phyloP scores from a whole-genome alignment of 768 basidiomycete species.

The Mycena venus region DNA sequence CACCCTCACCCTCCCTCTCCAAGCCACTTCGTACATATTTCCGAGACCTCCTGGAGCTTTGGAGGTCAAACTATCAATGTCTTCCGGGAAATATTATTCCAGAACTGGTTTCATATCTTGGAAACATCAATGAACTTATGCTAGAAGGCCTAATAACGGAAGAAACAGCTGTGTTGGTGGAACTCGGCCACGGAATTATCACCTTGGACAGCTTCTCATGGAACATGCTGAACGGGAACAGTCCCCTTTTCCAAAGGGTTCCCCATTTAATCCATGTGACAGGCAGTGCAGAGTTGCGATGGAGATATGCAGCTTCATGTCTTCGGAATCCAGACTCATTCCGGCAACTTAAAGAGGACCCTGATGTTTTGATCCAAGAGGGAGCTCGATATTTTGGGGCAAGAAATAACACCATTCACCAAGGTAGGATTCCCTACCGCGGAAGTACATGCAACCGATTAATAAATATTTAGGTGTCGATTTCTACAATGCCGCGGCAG shows the following conservation, averaged over 20 bases:
- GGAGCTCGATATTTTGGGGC: not conserved
- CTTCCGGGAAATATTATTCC: no score
- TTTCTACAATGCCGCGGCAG: not conserved
- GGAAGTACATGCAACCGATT: not conserved
- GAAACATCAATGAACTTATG: no score
- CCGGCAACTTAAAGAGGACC: not conserved
- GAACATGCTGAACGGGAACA: not conserved
- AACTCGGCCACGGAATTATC: no score
- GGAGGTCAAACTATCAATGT: no score
- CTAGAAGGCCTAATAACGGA: no score
- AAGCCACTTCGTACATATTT: not conserved
- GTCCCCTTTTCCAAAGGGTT: not conserved
- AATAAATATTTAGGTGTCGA: not conserved
- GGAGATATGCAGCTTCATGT: not conserved
- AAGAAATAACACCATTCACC: no score
- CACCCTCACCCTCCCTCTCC: not conserved
- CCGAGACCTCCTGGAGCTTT: not conserved
- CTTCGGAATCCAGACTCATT: not conserved
- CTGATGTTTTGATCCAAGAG: not conserved
- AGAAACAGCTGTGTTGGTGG: no score
- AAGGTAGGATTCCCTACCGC: no score
- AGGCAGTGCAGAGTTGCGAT: not conserved
- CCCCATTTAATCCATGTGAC: not conserved
- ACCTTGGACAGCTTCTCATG: no score
- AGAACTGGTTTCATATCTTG: no score